Conservation (phyloP, 2,329 filamentous ascomycete species). For the Didymosphaeria variabile region DNA sequence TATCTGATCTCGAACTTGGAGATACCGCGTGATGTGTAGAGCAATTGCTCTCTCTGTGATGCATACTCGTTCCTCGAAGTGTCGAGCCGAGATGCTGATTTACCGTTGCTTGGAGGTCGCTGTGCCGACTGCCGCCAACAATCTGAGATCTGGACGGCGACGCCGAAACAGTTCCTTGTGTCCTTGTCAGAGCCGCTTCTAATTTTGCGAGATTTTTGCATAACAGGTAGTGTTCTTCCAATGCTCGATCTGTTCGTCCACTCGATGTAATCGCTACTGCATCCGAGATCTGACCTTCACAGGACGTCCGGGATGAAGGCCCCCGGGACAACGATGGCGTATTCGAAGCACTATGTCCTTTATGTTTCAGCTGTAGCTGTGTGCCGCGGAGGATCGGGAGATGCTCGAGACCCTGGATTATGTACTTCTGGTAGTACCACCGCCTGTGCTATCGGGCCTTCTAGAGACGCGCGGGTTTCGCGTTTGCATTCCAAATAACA, state of each 20-base stretch:
- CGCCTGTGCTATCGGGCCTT: neutral
- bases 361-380: neutral
- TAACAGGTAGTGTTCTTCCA: neutral
- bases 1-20: neutral
- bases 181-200: neutral
- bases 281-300: neutral
- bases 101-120: neutral
- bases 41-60: neutral
- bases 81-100: neutral
- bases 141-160: neutral
- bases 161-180: neutral
- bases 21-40: neutral
- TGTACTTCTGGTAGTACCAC: neutral
- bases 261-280: neutral
- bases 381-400: neutral
- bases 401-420: neutral
- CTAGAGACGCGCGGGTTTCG: neutral
- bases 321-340: neutral
- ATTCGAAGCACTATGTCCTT: neutral
- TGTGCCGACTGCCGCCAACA: neutral
- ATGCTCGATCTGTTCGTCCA: neutral
- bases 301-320: neutral
- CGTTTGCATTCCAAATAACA: conserved; percentile 2
- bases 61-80: neutral
- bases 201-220: too few relatives aligned